A percentile compares a stretch with the other conserved stretches of the same genome.
These are phyloP conservation scores for Dalechampia spathulata DNA, from an alignment of 441 rosid genomes.

Conservation along the genomic window DNA sequence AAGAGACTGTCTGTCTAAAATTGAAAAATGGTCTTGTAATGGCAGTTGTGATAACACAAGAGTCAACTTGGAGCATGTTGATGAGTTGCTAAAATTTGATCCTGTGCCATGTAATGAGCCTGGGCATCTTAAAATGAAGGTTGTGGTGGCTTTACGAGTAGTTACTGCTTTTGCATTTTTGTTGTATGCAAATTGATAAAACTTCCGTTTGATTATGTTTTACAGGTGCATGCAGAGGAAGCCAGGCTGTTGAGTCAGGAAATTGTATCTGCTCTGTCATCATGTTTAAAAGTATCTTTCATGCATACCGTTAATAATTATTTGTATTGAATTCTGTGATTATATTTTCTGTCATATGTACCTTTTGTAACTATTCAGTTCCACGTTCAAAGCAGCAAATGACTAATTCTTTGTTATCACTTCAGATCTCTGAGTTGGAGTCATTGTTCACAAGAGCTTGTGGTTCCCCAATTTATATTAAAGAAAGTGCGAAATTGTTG, in stretches of 20 bases:
- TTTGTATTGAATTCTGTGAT: neutral
- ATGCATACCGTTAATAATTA: too few relatives aligned
- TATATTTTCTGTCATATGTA: neutral
- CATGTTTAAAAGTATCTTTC: conserved; percentile 37
- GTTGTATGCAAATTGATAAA: conserved; percentile 7
- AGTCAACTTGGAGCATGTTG: conserved; percentile 40
- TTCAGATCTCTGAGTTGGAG: conserved; percentile 67
- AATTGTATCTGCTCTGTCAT: conserved; percentile 47
- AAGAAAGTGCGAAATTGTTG: conserved; percentile 46
- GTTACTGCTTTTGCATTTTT: conserved; percentile 11
- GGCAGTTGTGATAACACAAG: conserved; percentile 30
- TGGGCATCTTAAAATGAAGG: conserved; percentile 70
- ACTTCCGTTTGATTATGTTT: conserved; percentile 11
- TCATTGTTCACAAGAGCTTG: conserved; percentile 47
- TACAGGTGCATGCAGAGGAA: conserved; percentile 60
- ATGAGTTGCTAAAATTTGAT: conserved; percentile 46
- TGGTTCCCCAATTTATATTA: conserved; percentile 46
- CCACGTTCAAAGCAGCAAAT: too few relatives aligned
- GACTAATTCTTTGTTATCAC: conserved; percentile 12
- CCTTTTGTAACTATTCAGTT: too few relatives aligned
- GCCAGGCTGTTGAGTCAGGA: conserved; percentile 55
- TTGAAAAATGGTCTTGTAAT: conserved; percentile 37
- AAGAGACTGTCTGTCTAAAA: conserved; percentile 43
- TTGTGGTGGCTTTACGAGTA: conserved; percentile 22
- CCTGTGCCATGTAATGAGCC: conserved; percentile 66